Percentiles rank a stretch among this genome's conserved stretches.
phyloP scores from a whole-genome alignment of 768 basidiomycete species.

The Suillus cothurnatus region DNA sequence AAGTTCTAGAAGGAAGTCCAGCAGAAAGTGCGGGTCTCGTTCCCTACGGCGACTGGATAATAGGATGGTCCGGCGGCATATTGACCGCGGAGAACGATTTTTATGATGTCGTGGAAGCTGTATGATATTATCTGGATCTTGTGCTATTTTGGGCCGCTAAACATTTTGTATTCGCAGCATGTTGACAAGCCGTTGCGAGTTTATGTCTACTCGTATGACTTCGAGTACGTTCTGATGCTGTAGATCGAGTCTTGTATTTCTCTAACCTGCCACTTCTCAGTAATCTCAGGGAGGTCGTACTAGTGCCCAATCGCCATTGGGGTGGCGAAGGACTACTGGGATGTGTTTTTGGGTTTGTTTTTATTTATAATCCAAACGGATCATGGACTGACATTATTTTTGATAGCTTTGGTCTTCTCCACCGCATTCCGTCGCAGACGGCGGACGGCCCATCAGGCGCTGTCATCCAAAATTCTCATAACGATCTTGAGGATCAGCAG shows the following conservation, averaged over 20 bases:
- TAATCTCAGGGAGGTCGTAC: constrained; percentile 87
- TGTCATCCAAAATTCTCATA: constrained; percentile 50
- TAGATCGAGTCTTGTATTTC: neutral
- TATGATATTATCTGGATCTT: constrained; percentile 38
- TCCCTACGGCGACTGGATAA: constrained; percentile 78
- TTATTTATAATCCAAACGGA: neutral
- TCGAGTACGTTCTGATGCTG: constrained; percentile 66
- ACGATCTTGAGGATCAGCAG: constrained; percentile 62
- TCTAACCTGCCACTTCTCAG: constrained; percentile 41
- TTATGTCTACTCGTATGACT: constrained; percentile 96
- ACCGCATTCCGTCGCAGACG: constrained; percentile 86
- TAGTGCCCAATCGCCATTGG: constrained; percentile 97
- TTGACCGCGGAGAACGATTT: constrained; percentile 93
- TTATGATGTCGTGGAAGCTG: constrained; percentile 92
- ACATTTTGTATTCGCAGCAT: constrained; percentile 54
- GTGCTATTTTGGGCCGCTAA: neutral
- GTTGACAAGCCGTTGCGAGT: constrained; percentile 91
- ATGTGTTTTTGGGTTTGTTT: constrained; percentile 88
- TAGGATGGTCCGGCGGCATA: constrained; percentile 95
- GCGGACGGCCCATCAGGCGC: constrained; percentile 57
- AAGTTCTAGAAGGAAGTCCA: constrained; percentile 94
- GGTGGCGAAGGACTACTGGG: constrained; percentile 95
- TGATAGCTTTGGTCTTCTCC: constrained; percentile 82
- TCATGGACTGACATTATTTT: constrained; percentile 8
- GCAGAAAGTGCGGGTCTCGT: constrained; percentile 97